Evolutionary conservation across 371 early-diverging fungal genomes (phyloP).

Genomic region (Mucor circinelloides): DNA sequence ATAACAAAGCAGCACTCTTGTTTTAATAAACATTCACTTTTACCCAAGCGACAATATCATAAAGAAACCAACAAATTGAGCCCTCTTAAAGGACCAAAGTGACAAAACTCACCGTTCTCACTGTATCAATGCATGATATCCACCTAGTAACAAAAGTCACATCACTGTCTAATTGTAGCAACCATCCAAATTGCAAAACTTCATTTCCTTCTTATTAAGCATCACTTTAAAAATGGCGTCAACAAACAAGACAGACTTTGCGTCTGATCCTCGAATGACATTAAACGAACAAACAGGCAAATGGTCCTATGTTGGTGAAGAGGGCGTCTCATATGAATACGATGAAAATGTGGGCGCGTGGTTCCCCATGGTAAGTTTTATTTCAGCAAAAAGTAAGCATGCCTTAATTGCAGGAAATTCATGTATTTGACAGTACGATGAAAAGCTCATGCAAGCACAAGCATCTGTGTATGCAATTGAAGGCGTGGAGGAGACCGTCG

Average conservation of each 20-base stretch:
- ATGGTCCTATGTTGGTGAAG: conserved; percentile 75
- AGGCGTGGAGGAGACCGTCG: conserved; percentile 56
- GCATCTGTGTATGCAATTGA: conserved; percentile 79
- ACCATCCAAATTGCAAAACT: not conserved
- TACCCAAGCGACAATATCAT: too few relatives aligned
- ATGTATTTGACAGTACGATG: conserved; percentile 61
- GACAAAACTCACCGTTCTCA: too few relatives aligned
- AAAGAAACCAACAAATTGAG: too few relatives aligned
- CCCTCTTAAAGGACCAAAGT: too few relatives aligned
- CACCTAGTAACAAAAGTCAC: not conserved
- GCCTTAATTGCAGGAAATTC: not conserved
- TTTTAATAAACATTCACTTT: too few relatives aligned
- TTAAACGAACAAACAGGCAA: conserved; percentile 69
- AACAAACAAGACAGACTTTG: conserved; percentile 29
- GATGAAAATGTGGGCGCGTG: conserved; percentile 80
- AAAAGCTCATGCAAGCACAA: conserved; percentile 74
- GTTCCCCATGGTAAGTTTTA: conserved; percentile 81
- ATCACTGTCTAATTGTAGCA: not conserved
- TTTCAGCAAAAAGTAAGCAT: not conserved
- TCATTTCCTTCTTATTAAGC: not conserved
- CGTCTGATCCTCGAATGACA: conserved; percentile 57
- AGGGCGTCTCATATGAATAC: conserved; percentile 82
- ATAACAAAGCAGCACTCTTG: too few relatives aligned
- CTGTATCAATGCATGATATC: not conserved
- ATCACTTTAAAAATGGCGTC: conserved; percentile 7